Base-by-base conservation (phyloP, 225 moss, liverwort and hornwort species). In the Sphagnum tenellum region DNA sequence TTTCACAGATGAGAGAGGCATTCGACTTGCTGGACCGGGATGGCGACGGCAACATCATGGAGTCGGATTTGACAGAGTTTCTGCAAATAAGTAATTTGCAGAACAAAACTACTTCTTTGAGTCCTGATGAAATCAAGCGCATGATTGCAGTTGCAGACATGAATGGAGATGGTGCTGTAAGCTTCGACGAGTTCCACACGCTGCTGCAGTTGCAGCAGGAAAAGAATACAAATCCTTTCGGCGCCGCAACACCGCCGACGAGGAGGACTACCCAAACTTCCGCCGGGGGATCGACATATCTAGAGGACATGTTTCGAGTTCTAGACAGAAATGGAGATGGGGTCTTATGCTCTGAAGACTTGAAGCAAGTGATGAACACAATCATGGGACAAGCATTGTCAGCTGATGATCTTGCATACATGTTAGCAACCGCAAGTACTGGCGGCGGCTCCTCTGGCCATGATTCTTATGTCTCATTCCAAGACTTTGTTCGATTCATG, bases 251-350 rank as follows among this genome's bases (percentile, higher is more conserved):
- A 29, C 29, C 29, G 29, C 9, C 49, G 29, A 63, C 57, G 9
- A 70, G 71, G n/a, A 58, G 66, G 12, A 70, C 78, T 4, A 64
- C 63, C 3, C 71, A 71, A 0, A 76, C 73, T 2, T 59, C 5
- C 46, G 59, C 59, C 7, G 61, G 65, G 62, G 59, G 62, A 50
- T 57, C 63, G 47, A 67, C 78, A 9, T 73, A 71, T 2, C 65
- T 88, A n/a, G 63, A 9, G 45, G 75, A 83, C 47, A 86, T 93
- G 70, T 93, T 93, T 11, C 72, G 76, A 12, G 74, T 82, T 3
- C 51, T 93, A 74, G 92, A 93, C 72, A 82, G 72, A 65, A 88
- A 93, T 44, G 82, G 84, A 44, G 92, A 93, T 51, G 92, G 92
- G n/a, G 80, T 88, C 6, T 54, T 93, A 51, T 86, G 89, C 46